These are phyloP conservation scores for Whalleya microplaca DNA, from an alignment of 2,329 filamentous ascomycete genomes.

Conservation along the genomic window DNA sequence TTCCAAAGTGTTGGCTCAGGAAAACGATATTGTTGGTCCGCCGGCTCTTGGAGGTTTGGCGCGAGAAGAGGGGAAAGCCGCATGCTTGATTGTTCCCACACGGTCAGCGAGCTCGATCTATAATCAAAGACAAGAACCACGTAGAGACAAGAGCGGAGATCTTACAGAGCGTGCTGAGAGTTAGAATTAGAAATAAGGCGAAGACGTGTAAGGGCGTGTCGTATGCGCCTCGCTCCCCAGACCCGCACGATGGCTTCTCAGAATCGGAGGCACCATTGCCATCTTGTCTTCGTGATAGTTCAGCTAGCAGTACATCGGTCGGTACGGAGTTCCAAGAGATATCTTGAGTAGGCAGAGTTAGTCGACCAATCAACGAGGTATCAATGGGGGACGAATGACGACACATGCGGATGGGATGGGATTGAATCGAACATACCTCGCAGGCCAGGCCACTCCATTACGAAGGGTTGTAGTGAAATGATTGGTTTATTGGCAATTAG, in stretches of 20 bases:
- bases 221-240: conserved; percentile 58
- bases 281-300: conserved; percentile 53
- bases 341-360: conserved; percentile 31
- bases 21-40: conserved; percentile 66
- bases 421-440: conserved; percentile 24
- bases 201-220: conserved; percentile 70
- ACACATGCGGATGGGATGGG: background rate
- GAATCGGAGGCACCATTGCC: conserved; percentile 36
- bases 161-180: conserved; percentile 61
- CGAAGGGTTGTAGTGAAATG: background rate
- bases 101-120: conserved; percentile 6
- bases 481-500: too few relatives aligned
- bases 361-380: too few relatives aligned
- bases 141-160: background rate
- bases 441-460: conserved; percentile 13
- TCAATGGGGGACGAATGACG: background rate
- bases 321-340: conserved; percentile 53
- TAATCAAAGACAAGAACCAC: too few relatives aligned
- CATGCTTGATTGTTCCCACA: conserved; percentile 50
- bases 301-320: conserved; percentile 55
- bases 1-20: conserved; percentile 75
- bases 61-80: conserved; percentile 68
- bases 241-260: conserved; percentile 56
- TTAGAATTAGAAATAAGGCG: conserved; percentile 68
- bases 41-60: conserved; percentile 58